Evolutionary conservation across 2,329 filamentous ascomycete species (phyloP).

Genomic region (Fusarium neocosmosporiellum): DNA sequence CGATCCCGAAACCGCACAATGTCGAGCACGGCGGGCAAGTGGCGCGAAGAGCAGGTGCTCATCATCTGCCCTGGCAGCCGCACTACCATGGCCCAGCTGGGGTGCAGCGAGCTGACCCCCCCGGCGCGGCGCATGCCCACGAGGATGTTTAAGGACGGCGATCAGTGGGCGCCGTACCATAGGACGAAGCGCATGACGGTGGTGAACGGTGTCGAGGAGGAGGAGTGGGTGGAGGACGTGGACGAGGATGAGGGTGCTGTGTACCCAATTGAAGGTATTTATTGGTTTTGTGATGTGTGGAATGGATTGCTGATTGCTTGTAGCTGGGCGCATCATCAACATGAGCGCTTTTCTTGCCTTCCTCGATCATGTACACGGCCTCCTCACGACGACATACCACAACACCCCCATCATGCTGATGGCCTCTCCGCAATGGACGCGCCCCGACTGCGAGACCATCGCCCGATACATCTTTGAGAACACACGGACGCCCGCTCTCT

Average conservation of each 20-base stretch:
- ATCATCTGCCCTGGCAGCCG: slow-evolving; percentile 86
- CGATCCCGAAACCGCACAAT: slow-evolving; percentile 51
- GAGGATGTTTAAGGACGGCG: slow-evolving; percentile 93
- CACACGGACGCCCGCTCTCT: slow-evolving; percentile 93
- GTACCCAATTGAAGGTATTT: slow-evolving; percentile 78
- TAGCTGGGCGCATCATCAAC: slow-evolving; percentile 84
- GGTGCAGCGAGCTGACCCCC: slow-evolving; percentile 89
- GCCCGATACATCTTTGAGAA: slow-evolving; percentile 97
- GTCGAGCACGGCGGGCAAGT: slow-evolving; percentile 68
- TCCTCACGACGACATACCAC: slow-evolving; percentile 91
- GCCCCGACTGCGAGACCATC: slow-evolving; percentile 86
- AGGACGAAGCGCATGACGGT: slow-evolving; percentile 74
- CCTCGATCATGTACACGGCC: slow-evolving; percentile 89
- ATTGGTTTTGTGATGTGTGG: background rate
- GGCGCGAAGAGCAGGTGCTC: slow-evolving; percentile 73
- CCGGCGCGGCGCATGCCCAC: slow-evolving; percentile 88
- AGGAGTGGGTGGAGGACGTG: slow-evolving; percentile 88
- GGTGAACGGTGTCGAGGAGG: slow-evolving; percentile 61
- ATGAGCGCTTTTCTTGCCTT: slow-evolving; percentile 96
- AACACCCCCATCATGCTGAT: slow-evolving; percentile 96
- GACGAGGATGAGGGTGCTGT: slow-evolving; percentile 89
- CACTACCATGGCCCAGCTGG: slow-evolving; percentile 90
- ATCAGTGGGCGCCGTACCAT: slow-evolving; percentile 80
- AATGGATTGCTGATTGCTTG: slow-evolving; percentile 30
- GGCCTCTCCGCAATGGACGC: slow-evolving; percentile 89